Evolutionary conservation across 805 yeast species (phyloP).

Genomic region (Aciculoconidium aculeatum): DNA sequence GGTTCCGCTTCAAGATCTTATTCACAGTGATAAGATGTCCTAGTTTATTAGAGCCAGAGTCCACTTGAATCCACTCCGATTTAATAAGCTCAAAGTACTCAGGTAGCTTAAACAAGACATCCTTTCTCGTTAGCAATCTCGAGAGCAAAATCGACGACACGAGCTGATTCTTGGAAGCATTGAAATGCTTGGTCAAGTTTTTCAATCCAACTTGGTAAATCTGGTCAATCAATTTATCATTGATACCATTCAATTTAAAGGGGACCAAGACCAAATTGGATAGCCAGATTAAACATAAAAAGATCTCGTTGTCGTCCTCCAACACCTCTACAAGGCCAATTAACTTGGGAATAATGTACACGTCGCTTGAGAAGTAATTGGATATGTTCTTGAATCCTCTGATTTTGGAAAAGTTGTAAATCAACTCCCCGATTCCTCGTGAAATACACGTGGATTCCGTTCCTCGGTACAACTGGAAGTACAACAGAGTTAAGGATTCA

Average conservation of each 20-base stretch:
- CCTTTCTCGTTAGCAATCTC: conserved; percentile 44
- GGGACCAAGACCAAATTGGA: conserved; percentile 69
- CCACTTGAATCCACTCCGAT: conserved; percentile 14
- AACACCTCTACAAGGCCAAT: conserved; percentile 6
- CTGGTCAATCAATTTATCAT: conserved; percentile 21
- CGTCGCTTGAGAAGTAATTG: conserved; percentile 57
- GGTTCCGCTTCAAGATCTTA: conserved; percentile 25
- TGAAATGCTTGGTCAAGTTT: conserved; percentile 23
- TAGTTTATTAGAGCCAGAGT: conserved; percentile 14
- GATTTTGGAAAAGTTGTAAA: conserved; percentile 60
- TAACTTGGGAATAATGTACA: conserved; percentile 37
- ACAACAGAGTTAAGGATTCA: conserved; percentile 19
- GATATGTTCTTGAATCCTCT: conserved; percentile 58
- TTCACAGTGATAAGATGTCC: conserved; percentile 40
- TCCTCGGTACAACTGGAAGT: conserved; percentile 10
- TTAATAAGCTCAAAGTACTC: conserved; percentile 14
- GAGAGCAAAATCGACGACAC: conserved; percentile 49
- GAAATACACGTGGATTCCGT: conserved; percentile 9
- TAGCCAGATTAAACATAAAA: conserved; percentile 62
- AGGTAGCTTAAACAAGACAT: conserved; percentile 10
- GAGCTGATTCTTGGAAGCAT: conserved; percentile 54
- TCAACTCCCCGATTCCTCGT: conserved; percentile 24
- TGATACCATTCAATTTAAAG: conserved; percentile 47
- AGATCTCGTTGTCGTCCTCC: conserved; percentile 19
- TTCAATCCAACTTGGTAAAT: conserved; percentile 30